phyloP scores from a whole-genome alignment of 208 protist species.

The Leishmania mexicana region DNA sequence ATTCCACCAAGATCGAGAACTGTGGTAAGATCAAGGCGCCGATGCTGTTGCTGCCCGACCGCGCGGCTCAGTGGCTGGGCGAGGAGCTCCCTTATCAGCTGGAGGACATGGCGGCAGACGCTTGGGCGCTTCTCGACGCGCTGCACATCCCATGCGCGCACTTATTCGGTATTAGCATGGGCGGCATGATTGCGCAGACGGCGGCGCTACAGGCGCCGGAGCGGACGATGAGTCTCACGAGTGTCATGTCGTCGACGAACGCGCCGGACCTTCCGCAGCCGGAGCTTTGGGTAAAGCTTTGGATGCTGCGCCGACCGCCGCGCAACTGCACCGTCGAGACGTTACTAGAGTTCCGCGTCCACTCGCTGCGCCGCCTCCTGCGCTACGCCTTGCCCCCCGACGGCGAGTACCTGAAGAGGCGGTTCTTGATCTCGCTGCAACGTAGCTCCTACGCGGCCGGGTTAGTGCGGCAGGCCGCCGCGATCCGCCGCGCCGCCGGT shows the following conservation, averaged over 20 bases:
- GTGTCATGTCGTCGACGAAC: conserved; percentile 84
- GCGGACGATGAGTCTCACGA: conserved; percentile 64
- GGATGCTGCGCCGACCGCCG: conserved; percentile 72
- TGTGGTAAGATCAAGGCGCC: conserved; percentile 45
- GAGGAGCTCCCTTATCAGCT: conserved; percentile 75
- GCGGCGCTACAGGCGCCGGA: conserved; percentile 57
- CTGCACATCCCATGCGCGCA: conserved; percentile 63
- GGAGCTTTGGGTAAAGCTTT: conserved; percentile 73
- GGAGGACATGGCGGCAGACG: conserved; percentile 72
- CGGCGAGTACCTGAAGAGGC: conserved; percentile 57
- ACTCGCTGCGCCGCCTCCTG: conserved; percentile 54
- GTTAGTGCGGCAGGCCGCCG: conserved; percentile 68
- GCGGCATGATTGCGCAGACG: conserved; percentile 77
- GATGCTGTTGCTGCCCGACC: conserved; percentile 53
- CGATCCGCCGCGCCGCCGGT: conserved; percentile 48
- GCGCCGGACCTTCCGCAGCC: conserved; percentile 67
- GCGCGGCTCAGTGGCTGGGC: conserved; percentile 49
- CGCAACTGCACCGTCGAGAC: conserved; percentile 56
- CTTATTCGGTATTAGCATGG: conserved; percentile 85
- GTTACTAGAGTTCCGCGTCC: conserved; percentile 74
- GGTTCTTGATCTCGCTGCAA: conserved; percentile 59
- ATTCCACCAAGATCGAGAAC: conserved; percentile 71
- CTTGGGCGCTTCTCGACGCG: conserved; percentile 55
- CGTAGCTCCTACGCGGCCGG: conserved; percentile 64
- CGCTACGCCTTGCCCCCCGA: conserved; percentile 55